phyloP scores from a whole-genome alignment of 116 monocot species.

The Iris pallida region DNA sequence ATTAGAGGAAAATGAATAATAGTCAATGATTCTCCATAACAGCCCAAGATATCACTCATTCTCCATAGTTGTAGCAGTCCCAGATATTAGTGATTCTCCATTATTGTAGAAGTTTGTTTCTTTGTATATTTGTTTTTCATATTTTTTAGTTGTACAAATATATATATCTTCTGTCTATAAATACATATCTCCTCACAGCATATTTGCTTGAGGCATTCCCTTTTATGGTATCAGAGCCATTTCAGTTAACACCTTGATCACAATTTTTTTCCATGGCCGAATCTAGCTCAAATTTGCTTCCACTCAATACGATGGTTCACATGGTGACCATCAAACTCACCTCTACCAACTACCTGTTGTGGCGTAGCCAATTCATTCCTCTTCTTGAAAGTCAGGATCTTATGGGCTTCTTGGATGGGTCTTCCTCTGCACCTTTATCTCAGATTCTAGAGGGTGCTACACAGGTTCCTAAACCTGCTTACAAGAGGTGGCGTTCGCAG shows the following conservation, averaged over 20 bases:
- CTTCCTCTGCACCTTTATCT: background rate
- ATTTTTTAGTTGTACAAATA: too few relatives aligned
- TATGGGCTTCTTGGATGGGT: background rate
- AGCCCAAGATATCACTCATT: too few relatives aligned
- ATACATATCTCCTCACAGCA: background rate
- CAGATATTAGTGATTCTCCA: too few relatives aligned
- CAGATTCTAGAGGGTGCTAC: background rate
- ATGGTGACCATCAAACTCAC: background rate
- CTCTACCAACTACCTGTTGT: background rate
- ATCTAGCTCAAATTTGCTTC: background rate
- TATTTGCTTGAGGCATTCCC: background rate
- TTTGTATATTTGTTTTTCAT: too few relatives aligned
- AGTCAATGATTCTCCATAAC: too few relatives aligned
- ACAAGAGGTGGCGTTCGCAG: background rate
- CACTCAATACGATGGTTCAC: background rate
- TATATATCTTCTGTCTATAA: background rate
- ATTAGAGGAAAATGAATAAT: too few relatives aligned
- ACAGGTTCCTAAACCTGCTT: background rate
- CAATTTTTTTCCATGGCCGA: background rate
- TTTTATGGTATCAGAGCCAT: background rate
- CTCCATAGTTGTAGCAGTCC: too few relatives aligned
- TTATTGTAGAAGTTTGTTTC: too few relatives aligned
- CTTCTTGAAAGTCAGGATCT: background rate
- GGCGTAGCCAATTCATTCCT: background rate
- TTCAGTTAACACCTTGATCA: background rate